Evolutionary conservation across 164 flowering plant species (phyloP).

Genomic region (Liriodendron chinense): DNA sequence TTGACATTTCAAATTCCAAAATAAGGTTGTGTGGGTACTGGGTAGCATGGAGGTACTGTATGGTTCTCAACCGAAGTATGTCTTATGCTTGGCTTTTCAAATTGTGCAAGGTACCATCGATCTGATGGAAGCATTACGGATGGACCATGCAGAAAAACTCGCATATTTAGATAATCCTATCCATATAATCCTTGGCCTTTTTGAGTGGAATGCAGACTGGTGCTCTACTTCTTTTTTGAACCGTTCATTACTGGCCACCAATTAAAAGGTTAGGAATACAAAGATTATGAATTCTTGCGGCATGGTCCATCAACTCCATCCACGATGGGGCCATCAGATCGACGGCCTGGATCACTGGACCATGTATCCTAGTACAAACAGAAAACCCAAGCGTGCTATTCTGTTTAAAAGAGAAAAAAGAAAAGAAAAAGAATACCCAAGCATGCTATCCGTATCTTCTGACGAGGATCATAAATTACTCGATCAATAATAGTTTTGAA

Average conservation of each 20-base stretch:
- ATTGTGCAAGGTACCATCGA: too few relatives aligned
- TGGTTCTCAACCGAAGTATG: too few relatives aligned
- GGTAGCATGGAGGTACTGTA: too few relatives aligned
- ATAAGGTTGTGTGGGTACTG: too few relatives aligned
- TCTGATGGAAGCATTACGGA: too few relatives aligned
- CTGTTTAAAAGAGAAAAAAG: too few relatives aligned
- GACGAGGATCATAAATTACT: not conserved
- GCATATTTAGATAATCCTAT: too few relatives aligned
- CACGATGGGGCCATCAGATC: not conserved
- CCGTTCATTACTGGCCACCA: not conserved
- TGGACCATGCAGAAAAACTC: too few relatives aligned
- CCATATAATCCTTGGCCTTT: too few relatives aligned
- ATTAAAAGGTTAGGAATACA: not conserved
- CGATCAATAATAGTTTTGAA: not conserved
- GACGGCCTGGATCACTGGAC: not conserved
- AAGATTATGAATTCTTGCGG: not conserved
- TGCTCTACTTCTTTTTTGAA: not conserved
- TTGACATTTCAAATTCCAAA: too few relatives aligned
- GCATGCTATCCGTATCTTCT: not conserved
- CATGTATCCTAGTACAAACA: not conserved
- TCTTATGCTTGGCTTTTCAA: too few relatives aligned
- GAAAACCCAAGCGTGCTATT: not conserved
- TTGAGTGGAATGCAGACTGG: not conserved
- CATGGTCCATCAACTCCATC: not conserved
- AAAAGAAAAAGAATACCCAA: not conserved